Conservation (phyloP, 2,329 filamentous ascomycete species). For the Colletotrichum camelliae region DNA sequence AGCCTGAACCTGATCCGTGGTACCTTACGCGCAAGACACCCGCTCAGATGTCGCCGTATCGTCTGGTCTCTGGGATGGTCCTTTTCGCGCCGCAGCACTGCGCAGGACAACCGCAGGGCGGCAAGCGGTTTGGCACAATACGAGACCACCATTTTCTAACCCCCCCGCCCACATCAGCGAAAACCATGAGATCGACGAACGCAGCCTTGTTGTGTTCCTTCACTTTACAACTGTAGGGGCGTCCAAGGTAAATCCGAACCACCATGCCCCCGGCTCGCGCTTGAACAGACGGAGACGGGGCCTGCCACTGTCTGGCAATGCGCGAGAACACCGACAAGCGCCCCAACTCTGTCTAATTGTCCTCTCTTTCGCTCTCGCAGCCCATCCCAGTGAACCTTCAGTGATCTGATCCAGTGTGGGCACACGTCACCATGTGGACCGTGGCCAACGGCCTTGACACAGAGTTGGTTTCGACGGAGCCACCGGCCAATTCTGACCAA, state of each 20-base stretch:
- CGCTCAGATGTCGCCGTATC: not conserved
- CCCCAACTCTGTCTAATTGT: not conserved
- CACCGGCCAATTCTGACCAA: not conserved
- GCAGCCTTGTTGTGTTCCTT: not conserved
- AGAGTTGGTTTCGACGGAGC: constrained; percentile 16
- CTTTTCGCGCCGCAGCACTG: not conserved
- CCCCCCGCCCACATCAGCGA: not conserved
- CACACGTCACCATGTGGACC: constrained; percentile 8
- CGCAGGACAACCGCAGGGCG: not conserved
- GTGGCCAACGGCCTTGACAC: constrained; percentile 7
- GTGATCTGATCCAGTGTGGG: not conserved
- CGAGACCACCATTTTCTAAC: not conserved
- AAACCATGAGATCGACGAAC: not conserved
- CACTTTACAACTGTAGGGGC: not conserved
- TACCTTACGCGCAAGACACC: not conserved
- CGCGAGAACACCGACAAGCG: not conserved
- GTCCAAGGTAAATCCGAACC: not conserved
- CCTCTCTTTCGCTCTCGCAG: not conserved
- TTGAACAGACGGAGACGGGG: not conserved
- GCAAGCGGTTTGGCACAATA: not conserved
- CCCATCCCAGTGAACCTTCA: constrained; percentile 9
- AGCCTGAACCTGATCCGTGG: not conserved
- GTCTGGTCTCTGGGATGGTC: not conserved
- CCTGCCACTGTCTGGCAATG: not conserved
- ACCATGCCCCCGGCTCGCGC: not conserved